Evolutionary conservation across 768 basidiomycete genomes (phyloP).

Genomic region (Lentinula raphanica): DNA sequence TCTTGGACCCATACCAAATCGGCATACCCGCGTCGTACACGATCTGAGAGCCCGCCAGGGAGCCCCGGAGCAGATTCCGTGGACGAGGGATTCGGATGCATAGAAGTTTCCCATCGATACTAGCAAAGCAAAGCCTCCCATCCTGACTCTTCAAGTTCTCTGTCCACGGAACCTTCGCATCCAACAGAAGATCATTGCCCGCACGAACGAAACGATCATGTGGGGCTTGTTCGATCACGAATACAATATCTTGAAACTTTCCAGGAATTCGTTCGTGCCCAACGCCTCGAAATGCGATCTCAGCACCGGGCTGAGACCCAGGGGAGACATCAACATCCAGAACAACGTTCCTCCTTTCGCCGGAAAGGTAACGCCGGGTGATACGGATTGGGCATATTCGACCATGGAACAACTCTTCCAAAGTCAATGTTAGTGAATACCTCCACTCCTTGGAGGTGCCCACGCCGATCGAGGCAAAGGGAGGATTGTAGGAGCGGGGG

Average conservation of each 20-base stretch:
- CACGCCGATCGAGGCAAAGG: constrained; percentile 36
- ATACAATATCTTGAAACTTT: constrained; percentile 59
- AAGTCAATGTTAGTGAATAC: constrained; percentile 55
- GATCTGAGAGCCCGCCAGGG: constrained; percentile 40
- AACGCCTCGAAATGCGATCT: constrained; percentile 54
- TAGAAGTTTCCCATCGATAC: constrained; percentile 55
- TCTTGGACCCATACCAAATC: constrained; percentile 43
- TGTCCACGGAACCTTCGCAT: constrained; percentile 52
- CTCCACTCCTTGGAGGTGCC: constrained; percentile 55
- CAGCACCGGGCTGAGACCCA: constrained; percentile 57
- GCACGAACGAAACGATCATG: constrained; percentile 54
- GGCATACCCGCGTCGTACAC: constrained; percentile 70
- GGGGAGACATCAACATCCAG: constrained; percentile 57
- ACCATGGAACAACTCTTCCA: constrained; percentile 60
- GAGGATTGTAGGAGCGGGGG: constrained; percentile 27
- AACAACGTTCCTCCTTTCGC: constrained; percentile 45
- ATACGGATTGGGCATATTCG: constrained; percentile 54
- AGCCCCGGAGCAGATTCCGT: constrained; percentile 33
- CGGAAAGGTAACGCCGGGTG: constrained; percentile 48
- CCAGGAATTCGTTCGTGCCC: constrained; percentile 62
- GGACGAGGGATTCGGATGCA: constrained; percentile 48
- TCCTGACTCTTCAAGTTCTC: constrained; percentile 43
- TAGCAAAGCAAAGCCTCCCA: constrained; percentile 45
- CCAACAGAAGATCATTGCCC: constrained; percentile 51
- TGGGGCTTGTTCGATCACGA: constrained; percentile 54